Conservation (phyloP, 2,329 filamentous ascomycete genomes). For the Acrocalymma vagum region DNA sequence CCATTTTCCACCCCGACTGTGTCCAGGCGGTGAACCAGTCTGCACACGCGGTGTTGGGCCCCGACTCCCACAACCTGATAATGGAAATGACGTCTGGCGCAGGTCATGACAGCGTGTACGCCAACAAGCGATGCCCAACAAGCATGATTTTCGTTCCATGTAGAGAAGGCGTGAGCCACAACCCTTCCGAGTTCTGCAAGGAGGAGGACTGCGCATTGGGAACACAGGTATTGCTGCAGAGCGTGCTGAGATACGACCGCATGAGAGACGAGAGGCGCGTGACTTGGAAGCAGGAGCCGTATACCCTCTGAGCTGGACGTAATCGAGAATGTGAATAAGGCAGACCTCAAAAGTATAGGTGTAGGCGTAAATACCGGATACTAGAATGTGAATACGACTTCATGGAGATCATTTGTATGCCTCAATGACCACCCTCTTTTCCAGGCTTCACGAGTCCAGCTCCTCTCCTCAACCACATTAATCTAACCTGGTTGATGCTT, state of each 20-base stretch:
- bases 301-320: slow-evolving; percentile 33
- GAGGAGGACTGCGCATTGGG: slow-evolving; percentile 57
- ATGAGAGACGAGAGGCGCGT: slow-evolving; percentile 49
- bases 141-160: slow-evolving; percentile 60
- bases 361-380: too few species aligned
- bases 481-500: slow-evolving; percentile 51
- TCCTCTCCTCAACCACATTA: slow-evolving; percentile 62
- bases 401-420: too few species aligned
- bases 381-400: not conserved
- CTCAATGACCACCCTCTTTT: slow-evolving; percentile 53
- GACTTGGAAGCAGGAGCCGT: slow-evolving; percentile 41
- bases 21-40: slow-evolving; percentile 70
- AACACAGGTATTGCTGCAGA: slow-evolving; percentile 59
- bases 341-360: too few species aligned
- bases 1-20: slow-evolving; percentile 73
- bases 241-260: slow-evolving; percentile 59
- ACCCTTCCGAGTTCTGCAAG: slow-evolving; percentile 55
- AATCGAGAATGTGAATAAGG: too few species aligned
- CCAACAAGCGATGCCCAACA: slow-evolving; percentile 54
- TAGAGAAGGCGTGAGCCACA: slow-evolving; percentile 57
- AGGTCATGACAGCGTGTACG: slow-evolving; percentile 66
- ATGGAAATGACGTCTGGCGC: slow-evolving; percentile 70
- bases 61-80: slow-evolving; percentile 59
- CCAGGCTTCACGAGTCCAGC: slow-evolving; percentile 55
- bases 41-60: slow-evolving; percentile 66